Evolutionary conservation across 108 stramenopile genomes (phyloP).

Genomic region (Asterionellopsis glacialis): DNA sequence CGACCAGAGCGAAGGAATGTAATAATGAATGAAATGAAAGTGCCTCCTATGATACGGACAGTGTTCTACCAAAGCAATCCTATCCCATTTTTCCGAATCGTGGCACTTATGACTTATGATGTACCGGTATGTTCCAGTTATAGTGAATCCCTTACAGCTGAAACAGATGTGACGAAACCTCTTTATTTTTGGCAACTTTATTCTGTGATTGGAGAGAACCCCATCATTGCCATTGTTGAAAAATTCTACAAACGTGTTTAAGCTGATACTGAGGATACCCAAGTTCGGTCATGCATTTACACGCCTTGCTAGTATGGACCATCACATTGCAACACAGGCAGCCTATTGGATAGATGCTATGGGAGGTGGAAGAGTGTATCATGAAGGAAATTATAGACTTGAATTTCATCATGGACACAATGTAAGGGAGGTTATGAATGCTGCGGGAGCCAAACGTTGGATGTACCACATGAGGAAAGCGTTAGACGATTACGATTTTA

Average conservation of each 20-base stretch:
- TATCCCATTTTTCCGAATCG: too few relatives aligned
- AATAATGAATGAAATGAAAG: too few relatives aligned
- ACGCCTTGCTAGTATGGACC: slow-evolving; percentile 6
- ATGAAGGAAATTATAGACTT: slow-evolving; percentile 16
- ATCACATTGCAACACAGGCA: slow-evolving; percentile 19
- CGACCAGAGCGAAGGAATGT: too few relatives aligned
- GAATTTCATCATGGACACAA: slow-evolving; percentile 16
- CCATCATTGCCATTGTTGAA: slow-evolving; percentile 13
- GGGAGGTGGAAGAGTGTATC: slow-evolving; percentile 22
- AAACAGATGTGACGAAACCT: background rate
- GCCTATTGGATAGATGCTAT: slow-evolving; percentile 22
- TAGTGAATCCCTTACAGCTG: background rate
- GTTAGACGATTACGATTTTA: slow-evolving; percentile 8
- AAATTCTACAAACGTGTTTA: slow-evolving; percentile 22
- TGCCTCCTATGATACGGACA: too few relatives aligned
- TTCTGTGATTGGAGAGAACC: slow-evolving; percentile 15
- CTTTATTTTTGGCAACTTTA: slow-evolving; percentile 33
- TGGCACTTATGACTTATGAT: too few relatives aligned
- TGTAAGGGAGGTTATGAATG: slow-evolving; percentile 20
- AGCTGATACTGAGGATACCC: slow-evolving; percentile 8
- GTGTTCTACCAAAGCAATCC: too few relatives aligned
- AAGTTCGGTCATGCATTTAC: slow-evolving; percentile 15
- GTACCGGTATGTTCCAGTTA: too few relatives aligned
- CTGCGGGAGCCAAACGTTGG: slow-evolving; percentile 20
- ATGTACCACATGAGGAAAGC: slow-evolving; percentile 23